Conservation (phyloP, 1,284 basidiomycete genomes). For the Neonothopanus nambi region DNA sequence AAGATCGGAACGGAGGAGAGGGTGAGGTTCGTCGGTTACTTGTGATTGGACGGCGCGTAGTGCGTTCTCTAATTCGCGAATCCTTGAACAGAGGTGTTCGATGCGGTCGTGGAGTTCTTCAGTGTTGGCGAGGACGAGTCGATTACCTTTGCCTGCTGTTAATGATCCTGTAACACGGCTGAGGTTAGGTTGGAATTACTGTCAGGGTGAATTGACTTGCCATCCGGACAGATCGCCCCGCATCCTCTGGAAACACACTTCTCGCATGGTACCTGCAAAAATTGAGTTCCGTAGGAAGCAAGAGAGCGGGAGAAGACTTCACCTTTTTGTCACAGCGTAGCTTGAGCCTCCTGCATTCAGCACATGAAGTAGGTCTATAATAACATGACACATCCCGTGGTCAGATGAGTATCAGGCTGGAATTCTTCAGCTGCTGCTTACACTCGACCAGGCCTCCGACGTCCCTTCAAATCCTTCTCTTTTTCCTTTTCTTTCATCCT, state of each 20-base stretch:
- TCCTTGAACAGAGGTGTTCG: conserved; percentile 51
- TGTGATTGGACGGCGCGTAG: conserved; percentile 48
- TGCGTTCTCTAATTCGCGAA: conserved; percentile 59
- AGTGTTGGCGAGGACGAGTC: conserved; percentile 62
- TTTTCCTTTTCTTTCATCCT: conserved; percentile 11
- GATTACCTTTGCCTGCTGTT: conserved; percentile 58
- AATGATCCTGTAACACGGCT: conserved; percentile 44
- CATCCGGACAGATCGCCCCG: conserved; percentile 69
- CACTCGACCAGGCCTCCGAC: conserved; percentile 3
- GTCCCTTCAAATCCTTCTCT: conserved; percentile 12
- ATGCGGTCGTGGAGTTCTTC: conserved; percentile 68
- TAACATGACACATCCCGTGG: not conserved
- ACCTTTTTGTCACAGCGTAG: conserved; percentile 73
- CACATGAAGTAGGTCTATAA: conserved; percentile 59
- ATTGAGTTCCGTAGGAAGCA: not conserved
- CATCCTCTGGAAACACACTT: conserved; percentile 72
- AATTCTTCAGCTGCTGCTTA: not conserved
- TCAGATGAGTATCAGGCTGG: not conserved
- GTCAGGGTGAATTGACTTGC: conserved; percentile 33
- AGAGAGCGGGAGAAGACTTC: conserved; percentile 13
- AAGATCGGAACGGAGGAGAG: conserved; percentile 36
- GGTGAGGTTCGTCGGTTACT: conserved; percentile 47
- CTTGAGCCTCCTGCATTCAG: conserved; percentile 74
- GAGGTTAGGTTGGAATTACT: conserved; percentile 10
- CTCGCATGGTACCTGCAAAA: conserved; percentile 62